These are phyloP conservation scores for Globisporangium spiculum DNA, from an alignment of 352 stramenopile species.

Conservation along the genomic window DNA sequence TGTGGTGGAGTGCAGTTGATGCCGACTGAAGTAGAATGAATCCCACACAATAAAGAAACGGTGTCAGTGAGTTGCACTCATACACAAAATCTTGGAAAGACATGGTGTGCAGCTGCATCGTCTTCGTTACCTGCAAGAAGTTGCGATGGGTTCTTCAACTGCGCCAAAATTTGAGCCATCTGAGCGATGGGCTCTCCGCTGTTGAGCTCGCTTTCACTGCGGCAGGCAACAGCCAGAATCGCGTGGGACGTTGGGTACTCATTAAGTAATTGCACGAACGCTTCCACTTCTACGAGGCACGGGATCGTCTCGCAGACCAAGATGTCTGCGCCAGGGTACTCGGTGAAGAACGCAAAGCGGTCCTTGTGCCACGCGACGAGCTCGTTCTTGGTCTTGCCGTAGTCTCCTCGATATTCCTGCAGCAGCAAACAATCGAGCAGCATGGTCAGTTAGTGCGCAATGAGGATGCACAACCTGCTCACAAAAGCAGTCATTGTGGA, in stretches of 20 bases:
- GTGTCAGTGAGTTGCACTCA: neutral
- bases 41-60: neutral
- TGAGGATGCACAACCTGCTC: neutral
- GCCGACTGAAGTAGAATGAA: slow-evolving; percentile 33
- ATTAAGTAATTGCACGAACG: slow-evolving; percentile 76
- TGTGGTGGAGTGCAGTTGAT: slow-evolving; percentile 85
- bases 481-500: neutral
- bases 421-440: neutral
- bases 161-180: slow-evolving; percentile 38
- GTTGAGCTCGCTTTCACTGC: slow-evolving; percentile 61
- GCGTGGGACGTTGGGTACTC: slow-evolving; percentile 46
- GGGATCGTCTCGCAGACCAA: slow-evolving; percentile 86
- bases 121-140: slow-evolving; percentile 37
- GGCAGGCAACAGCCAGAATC: slow-evolving; percentile 67
- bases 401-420: slow-evolving; percentile 86
- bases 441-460: neutral
- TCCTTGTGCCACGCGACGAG: slow-evolving; percentile 76
- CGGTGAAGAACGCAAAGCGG: slow-evolving; percentile 67
- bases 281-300: slow-evolving; percentile 76
- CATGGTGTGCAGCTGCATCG: neutral
- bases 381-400: slow-evolving; percentile 60
- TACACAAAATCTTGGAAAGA: neutral
- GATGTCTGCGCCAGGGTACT: slow-evolving; percentile 55
- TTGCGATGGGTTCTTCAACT: slow-evolving; percentile 50
- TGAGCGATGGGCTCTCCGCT: slow-evolving; percentile 55